Evolutionary conservation across 495 filamentous ascomycete genomes (phyloP).

Genomic region (Annulohypoxylon stygium): DNA sequence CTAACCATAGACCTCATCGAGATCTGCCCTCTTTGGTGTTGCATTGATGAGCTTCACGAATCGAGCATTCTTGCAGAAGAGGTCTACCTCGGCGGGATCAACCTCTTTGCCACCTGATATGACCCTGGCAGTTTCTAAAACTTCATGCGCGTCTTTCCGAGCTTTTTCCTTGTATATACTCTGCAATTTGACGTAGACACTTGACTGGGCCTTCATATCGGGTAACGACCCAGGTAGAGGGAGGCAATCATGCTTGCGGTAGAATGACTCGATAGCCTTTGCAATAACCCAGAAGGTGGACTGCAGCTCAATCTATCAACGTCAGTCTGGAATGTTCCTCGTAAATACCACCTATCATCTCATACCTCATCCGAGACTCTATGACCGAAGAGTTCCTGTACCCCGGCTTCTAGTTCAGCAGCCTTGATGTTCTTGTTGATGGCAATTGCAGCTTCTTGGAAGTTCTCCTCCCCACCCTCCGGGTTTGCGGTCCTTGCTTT

Average conservation of each 20-base stretch:
- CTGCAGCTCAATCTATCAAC: slow-evolving; percentile 55
- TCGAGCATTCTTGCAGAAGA: slow-evolving; percentile 95
- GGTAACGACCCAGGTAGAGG: slow-evolving; percentile 90
- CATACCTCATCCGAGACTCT: slow-evolving; percentile 60
- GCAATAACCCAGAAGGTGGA: slow-evolving; percentile 91
- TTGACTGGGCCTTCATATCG: slow-evolving; percentile 97
- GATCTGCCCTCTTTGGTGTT: slow-evolving; percentile 45
- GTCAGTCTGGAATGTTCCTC: slow-evolving; percentile 39
- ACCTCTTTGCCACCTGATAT: slow-evolving; percentile 68
- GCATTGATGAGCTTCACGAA: slow-evolving; percentile 87
- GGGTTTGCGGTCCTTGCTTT: slow-evolving; percentile 78
- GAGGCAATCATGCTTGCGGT: slow-evolving; percentile 74
- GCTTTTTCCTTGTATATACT: slow-evolving; percentile 95
- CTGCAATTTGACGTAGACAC: slow-evolving; percentile 91
- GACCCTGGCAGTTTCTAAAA: slow-evolving; percentile 74
- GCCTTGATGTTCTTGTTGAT: slow-evolving; percentile 81
- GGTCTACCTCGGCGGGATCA: slow-evolving; percentile 82
- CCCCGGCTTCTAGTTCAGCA: slow-evolving; percentile 72
- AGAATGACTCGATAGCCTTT: slow-evolving; percentile 81
- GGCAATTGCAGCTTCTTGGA: slow-evolving; percentile 88
- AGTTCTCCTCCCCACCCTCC: slow-evolving; percentile 97
- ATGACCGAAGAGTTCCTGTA: slow-evolving; percentile 84
- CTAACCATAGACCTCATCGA: slow-evolving; percentile 50
- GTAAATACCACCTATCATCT: slow-evolving; percentile 25
- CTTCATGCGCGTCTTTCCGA: slow-evolving; percentile 80